Conservation (phyloP, 2,329 filamentous ascomycete genomes). For the Orbilia oligospora region DNA sequence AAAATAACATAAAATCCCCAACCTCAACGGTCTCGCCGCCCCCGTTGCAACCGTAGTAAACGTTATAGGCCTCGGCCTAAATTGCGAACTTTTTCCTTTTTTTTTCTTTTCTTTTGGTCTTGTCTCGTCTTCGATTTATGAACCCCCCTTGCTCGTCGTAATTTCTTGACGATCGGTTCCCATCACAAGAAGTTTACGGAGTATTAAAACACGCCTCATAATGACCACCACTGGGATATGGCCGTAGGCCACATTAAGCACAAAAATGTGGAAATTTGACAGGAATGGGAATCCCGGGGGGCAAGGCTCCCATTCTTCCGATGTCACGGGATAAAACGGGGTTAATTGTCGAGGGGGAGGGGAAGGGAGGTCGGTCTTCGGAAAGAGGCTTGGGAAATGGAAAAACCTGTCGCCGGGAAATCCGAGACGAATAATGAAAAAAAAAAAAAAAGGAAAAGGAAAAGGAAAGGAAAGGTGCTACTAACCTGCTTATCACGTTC, state of each 20-base stretch:
- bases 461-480: not conserved
- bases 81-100: not conserved
- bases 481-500: conserved; percentile 80
- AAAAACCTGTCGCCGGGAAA: conserved; percentile 32
- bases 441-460: conserved; percentile 23
- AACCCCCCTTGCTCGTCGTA: conserved; percentile 49
- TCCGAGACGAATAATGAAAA: conserved; percentile 36
- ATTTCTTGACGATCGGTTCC: conserved; percentile 55
- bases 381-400: conserved; percentile 1
- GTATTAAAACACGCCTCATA: conserved; percentile 60
- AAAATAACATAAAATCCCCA: conserved; percentile 14
- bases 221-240: conserved; percentile 43
- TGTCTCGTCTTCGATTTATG: conserved; percentile 9
- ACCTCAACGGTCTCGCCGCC: conserved; percentile 19
- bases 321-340: conserved; percentile 49
- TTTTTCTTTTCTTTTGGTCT: not conserved
- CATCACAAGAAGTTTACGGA: conserved; percentile 45
- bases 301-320: conserved; percentile 44
- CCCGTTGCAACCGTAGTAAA: conserved; percentile 5
- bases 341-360: conserved; percentile 5
- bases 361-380: conserved; percentile 6
- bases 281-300: conserved; percentile 51
- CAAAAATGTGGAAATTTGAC: conserved; percentile 60
- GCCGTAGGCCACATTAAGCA: conserved; percentile 35
- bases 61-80: conserved; percentile 22